phyloP scores from a whole-genome alignment of 257 asterid genomes.

The Solanum megistacrolobum region DNA sequence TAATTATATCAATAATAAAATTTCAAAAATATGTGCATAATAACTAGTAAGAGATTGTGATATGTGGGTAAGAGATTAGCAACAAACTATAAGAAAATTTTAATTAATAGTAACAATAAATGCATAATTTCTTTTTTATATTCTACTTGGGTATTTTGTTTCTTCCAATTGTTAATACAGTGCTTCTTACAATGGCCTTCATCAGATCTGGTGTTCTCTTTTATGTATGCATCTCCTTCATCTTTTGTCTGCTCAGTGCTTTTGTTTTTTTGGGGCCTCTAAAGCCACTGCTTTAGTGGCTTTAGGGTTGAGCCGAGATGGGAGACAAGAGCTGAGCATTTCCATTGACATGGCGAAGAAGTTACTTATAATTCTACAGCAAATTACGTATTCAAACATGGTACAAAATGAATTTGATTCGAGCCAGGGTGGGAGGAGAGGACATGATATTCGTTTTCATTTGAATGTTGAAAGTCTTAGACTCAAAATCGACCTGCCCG shows the following conservation, averaged over 20 bases:
- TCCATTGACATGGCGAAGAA: background rate
- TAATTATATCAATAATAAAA: too few relatives aligned
- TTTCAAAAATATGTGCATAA: background rate
- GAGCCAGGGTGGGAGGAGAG: background rate
- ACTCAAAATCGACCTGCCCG: slow-evolving; percentile 68
- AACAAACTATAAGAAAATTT: background rate
- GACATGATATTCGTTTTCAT: background rate
- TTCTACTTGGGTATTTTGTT: background rate
- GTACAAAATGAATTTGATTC: background rate
- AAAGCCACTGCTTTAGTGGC: background rate
- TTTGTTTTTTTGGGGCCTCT: too few relatives aligned
- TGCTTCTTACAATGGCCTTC: background rate
- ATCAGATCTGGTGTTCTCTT: background rate
- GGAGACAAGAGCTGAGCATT: background rate
- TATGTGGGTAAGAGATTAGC: background rate
- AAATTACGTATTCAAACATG: background rate
- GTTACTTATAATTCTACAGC: background rate
- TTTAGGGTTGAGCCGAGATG: too few relatives aligned
- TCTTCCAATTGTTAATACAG: background rate
- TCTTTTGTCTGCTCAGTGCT: background rate
- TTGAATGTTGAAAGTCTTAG: background rate
- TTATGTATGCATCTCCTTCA: background rate
- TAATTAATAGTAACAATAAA: too few relatives aligned
- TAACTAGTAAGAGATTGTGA: background rate
- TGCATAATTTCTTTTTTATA: background rate